Evolutionary conservation across 2,329 filamentous ascomycete species (phyloP).

Genomic region (Exutisphaerella laricina): DNA sequence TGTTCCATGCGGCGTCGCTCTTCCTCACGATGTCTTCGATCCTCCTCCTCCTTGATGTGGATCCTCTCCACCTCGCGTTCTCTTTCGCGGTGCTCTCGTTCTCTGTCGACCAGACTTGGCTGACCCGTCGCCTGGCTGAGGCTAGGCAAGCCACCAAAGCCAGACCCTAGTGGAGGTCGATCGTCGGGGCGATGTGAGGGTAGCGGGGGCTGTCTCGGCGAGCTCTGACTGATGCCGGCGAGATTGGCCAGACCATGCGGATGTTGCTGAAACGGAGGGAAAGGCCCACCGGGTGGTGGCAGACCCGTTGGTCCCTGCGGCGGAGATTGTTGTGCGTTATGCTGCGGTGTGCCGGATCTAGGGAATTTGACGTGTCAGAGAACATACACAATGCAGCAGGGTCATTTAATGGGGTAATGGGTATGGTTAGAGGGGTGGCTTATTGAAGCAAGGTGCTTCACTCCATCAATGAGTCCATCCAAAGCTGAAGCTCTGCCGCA

Average conservation of each 20-base stretch:
- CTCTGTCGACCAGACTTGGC: conserved; percentile 35
- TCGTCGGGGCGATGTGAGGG: conserved; percentile 26
- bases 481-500: too few species aligned
- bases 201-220: conserved; percentile 36
- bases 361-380: not conserved
- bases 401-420: too few species aligned
- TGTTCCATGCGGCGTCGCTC: conserved; percentile 65
- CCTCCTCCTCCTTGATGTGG: conserved; percentile 55
- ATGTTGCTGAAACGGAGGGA: conserved; percentile 40
- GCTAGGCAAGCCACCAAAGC: conserved; percentile 40
- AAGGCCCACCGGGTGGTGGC: conserved; percentile 33
- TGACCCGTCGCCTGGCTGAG: conserved; percentile 42
- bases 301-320: conserved; percentile 27
- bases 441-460: not conserved
- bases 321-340: conserved; percentile 32
- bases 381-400: too few species aligned
- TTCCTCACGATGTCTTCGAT: conserved; percentile 55
- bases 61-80: conserved; percentile 50
- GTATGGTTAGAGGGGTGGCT: not conserved
- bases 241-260: conserved; percentile 43
- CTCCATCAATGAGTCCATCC: too few species aligned
- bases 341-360: conserved; percentile 26
- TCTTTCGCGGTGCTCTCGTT: conserved; percentile 39
- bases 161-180: conserved; percentile 35
- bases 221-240: conserved; percentile 40